phyloP scores from a whole-genome alignment of 2,329 filamentous ascomycete genomes.

The Macrophomina tecta region DNA sequence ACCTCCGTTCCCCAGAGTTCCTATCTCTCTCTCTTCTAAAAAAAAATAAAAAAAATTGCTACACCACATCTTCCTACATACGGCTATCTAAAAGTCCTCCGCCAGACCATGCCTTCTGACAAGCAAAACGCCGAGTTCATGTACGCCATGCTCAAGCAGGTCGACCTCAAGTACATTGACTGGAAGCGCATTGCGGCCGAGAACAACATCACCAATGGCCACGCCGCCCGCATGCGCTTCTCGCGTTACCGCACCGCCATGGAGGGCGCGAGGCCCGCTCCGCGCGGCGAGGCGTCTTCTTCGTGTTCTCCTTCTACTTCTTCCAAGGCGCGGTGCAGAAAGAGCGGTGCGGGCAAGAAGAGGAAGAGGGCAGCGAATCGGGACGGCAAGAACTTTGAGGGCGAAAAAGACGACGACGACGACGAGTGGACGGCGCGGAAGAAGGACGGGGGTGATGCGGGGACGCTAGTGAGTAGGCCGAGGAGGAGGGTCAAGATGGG shows the following conservation, averaged over 20 bases:
- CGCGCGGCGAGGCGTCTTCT: not conserved
- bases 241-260: conserved; percentile 61
- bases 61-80: not conserved
- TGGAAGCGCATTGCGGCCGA: conserved; percentile 59
- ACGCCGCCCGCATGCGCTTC: conserved; percentile 64
- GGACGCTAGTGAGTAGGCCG: conserved; percentile 1
- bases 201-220: conserved; percentile 61
- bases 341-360: not conserved
- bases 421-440: conserved; percentile 2
- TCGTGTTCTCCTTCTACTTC: too few species aligned
- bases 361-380: not conserved
- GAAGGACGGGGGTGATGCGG: not conserved
- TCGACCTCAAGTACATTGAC: conserved; percentile 61
- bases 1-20: too few species aligned
- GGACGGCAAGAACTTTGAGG: not conserved
- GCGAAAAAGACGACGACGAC: not conserved
- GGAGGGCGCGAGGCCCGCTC: conserved; percentile 40
- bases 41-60: not conserved
- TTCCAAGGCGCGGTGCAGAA: not conserved
- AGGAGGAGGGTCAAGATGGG: conserved; percentile 13
- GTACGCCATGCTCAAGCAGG: conserved; percentile 62
- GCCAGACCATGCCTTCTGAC: conserved; percentile 51
- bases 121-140: conserved; percentile 58
- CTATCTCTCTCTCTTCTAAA: too few species aligned
- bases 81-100: not conserved